phyloP scores from a whole-genome alignment of 225 moss, liverwort and hornwort species.

The Physcomitrium patens region DNA sequence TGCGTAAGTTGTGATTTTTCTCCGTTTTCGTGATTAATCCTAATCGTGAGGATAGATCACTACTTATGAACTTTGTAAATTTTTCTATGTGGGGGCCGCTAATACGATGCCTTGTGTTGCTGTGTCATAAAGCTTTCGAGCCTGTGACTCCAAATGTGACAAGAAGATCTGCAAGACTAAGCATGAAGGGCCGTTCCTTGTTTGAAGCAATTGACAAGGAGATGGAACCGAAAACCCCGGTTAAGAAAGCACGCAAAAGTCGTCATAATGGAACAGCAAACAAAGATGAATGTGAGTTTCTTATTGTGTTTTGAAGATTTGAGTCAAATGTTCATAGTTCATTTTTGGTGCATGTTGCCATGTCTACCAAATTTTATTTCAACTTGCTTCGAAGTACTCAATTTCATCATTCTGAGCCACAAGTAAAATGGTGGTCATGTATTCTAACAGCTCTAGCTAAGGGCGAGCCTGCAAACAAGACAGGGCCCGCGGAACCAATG shows the following conservation, averaged over 20 bases:
- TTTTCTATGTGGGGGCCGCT: slow-evolving; percentile 6
- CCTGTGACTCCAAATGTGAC: slow-evolving; percentile 60
- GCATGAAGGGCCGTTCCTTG: slow-evolving; percentile 52
- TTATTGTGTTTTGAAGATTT: neutral
- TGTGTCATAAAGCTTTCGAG: slow-evolving; percentile 36
- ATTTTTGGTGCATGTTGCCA: slow-evolving; percentile 6
- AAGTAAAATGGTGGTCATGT: slow-evolving; percentile 18
- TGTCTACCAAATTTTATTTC: neutral
- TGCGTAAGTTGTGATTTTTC: slow-evolving; percentile 6
- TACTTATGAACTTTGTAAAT: neutral
- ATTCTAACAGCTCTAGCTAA: slow-evolving; percentile 27
- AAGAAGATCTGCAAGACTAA: slow-evolving; percentile 91
- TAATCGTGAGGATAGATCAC: neutral
- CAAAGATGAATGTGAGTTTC: slow-evolving; percentile 39
- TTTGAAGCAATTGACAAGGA: slow-evolving; percentile 64
- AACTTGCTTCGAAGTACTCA: slow-evolving; percentile 1
- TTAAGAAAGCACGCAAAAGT: slow-evolving; percentile 63
- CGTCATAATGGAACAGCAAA: slow-evolving; percentile 44
- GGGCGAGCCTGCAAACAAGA: slow-evolving; percentile 23
- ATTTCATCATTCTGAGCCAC: neutral
- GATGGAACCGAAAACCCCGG: slow-evolving; percentile 38
- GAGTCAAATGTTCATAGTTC: neutral
- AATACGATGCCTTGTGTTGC: slow-evolving; percentile 28
- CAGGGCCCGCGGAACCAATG: slow-evolving; percentile 10
- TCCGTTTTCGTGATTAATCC: neutral